Conservation (phyloP, 805 yeast species). For the Kodamaea hsintzibuensis region DNA sequence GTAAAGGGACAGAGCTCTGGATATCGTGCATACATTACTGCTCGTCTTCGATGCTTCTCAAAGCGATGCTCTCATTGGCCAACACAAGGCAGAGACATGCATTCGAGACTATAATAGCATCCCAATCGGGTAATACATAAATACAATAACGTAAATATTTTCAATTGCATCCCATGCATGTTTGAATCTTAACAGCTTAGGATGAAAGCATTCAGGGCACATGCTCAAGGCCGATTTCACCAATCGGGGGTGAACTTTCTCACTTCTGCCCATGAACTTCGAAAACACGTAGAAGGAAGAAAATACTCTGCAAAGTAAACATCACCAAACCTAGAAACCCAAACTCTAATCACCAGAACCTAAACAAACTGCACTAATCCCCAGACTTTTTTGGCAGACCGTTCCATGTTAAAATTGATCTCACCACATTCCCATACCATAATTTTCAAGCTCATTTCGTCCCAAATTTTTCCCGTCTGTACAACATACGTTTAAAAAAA, state of each 20-base stretch:
- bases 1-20: background rate
- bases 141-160: constrained; percentile 1
- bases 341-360: background rate
- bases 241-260: background rate
- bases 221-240: background rate
- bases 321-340: background rate
- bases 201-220: background rate
- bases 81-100: background rate
- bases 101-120: constrained; percentile 1
- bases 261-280: background rate
- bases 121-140: constrained; percentile 10
- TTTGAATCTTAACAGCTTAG: background rate
- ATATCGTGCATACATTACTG: background rate
- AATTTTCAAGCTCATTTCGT: background rate
- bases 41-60: background rate
- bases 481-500: background rate
- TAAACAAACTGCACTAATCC: background rate
- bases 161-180: background rate
- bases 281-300: background rate
- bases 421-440: background rate
- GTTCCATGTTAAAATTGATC: background rate
- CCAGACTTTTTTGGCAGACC: background rate
- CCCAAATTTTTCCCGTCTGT: background rate
- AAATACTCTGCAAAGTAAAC: background rate
- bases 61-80: background rate